Evolutionary conservation across 2,329 filamentous ascomycete species (phyloP).

Genomic region (Venturiaceae sp.): DNA sequence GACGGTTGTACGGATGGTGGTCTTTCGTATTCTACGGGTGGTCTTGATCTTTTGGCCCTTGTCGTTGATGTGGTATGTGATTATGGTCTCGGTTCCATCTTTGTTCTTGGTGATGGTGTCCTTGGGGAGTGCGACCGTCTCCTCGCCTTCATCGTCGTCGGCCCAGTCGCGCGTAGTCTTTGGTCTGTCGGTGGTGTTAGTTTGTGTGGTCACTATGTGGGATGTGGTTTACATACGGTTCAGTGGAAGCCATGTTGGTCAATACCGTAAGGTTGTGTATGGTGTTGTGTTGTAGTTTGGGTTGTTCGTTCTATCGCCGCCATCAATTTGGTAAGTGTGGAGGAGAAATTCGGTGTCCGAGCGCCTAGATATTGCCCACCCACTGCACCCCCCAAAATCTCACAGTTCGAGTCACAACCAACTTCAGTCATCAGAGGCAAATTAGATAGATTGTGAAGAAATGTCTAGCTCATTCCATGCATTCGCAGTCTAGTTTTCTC

Average conservation of each 20-base stretch:
- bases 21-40: constrained; percentile 88
- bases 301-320: background rate
- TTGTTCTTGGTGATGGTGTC: constrained; percentile 91
- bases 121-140: constrained; percentile 74
- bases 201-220: background rate
- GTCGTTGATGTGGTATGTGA: constrained; percentile 85
- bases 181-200: background rate
- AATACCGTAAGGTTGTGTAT: background rate
- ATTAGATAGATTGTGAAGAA: too few species aligned
- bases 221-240: background rate
- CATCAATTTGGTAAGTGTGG: too few species aligned
- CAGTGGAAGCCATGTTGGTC: background rate
- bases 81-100: constrained; percentile 93
- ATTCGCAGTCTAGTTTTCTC: too few species aligned
- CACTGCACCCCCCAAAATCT: too few species aligned
- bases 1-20: constrained; percentile 82
- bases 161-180: constrained; percentile 61
- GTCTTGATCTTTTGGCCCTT: constrained; percentile 94
- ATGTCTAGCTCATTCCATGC: too few species aligned
- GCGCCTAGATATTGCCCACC: too few species aligned
- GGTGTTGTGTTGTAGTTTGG: background rate
- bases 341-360: too few species aligned
- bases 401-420: too few species aligned
- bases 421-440: too few species aligned
- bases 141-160: constrained; percentile 80